These are phyloP conservation scores for Capniomyces stellatus DNA, from an alignment of 371 early-diverging fungal genomes.

Conservation along the genomic window DNA sequence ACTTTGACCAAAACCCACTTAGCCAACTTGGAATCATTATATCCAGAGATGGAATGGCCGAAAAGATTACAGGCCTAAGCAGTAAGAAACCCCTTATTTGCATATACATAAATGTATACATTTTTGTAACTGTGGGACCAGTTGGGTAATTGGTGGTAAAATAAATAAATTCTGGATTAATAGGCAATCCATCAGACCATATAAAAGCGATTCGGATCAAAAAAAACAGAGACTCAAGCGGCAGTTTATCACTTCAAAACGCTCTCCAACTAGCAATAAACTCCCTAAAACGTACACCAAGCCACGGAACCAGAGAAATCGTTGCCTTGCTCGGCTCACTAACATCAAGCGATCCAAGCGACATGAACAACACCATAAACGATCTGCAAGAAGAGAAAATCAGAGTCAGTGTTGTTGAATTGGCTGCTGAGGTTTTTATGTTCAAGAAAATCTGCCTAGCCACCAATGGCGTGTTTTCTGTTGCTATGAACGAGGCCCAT, in stretches of 20 bases:
- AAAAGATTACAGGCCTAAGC: constrained; percentile 64
- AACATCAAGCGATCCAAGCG: constrained; percentile 81
- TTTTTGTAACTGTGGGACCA: not conserved
- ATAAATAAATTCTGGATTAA: not conserved
- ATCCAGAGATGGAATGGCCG: constrained; percentile 73
- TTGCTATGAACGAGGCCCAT: constrained; percentile 69
- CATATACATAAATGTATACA: not conserved
- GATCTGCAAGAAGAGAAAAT: constrained; percentile 44
- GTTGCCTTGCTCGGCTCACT: constrained; percentile 68
- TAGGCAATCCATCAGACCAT: constrained; percentile 21
- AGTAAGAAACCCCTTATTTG: constrained; percentile 22
- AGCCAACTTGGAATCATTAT: constrained; percentile 76
- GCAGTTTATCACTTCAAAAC: constrained; percentile 86
- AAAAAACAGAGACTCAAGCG: constrained; percentile 51
- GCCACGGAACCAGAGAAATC: constrained; percentile 80
- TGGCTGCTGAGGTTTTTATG: constrained; percentile 80
- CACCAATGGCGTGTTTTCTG: constrained; percentile 70
- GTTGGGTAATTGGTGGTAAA: not conserved
- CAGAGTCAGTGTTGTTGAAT: constrained; percentile 64
- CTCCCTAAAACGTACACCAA: constrained; percentile 54
- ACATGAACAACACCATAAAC: constrained; percentile 67
- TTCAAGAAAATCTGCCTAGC: constrained; percentile 48
- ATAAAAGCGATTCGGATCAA: constrained; percentile 21
- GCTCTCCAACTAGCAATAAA: constrained; percentile 64
- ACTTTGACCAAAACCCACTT: constrained; percentile 89